Base-by-base conservation (phyloP, 2,329 filamentous ascomycete species). In the Pseudophaeomoniella oleicola region DNA sequence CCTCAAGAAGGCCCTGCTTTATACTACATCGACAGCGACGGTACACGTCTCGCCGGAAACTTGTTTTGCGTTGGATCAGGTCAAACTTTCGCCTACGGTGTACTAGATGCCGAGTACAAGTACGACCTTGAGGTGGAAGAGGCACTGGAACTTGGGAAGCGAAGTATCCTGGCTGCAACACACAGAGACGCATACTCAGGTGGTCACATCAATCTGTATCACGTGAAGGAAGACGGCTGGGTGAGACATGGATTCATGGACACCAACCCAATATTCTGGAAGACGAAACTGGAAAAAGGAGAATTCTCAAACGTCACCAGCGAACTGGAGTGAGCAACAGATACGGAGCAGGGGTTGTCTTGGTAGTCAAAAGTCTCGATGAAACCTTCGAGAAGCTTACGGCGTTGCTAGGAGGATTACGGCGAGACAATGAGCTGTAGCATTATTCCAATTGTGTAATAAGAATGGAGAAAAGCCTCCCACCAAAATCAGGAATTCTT, bases 211-310 rank as follows among this genome's bases (percentile, higher is more conserved):
- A 98, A 98, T 67, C 59, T 96, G 56, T 98, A 98, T 65, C 90
- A 98, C 56, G 87, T 98, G 58, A 94, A 94, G 77, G 88, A 98
- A 69, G 81, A 86, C 45, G 90, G 90, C 50, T 98, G 90, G 90
- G 87, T 93, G 54, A 94, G 93, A 74, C 88, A 96, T 57, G 90
- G 90, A 44, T 98, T 98, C 72, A 86, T 70, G 49, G 90, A 98
- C 62, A 96, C 88, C 50, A 94, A 96, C 69, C 88, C 88, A 32
- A 93, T 96, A 57, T 98, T 98, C 79, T 98, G 90, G 90, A 81
- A 93, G 71, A 94, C 87, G 35, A 98, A 98, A 77, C 65, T 98
- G 54, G 81, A 94, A 60, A 93, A 93, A 75, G 87, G 87, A 60
- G 90, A 98, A 69, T 98, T 98, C 62, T 88, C 81, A 45, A 94